Evolutionary conservation across 1,139 yeast genomes (phyloP), one percentile per base, ranked within the genome.

Genomic region (Taiozyma sp.): DNA sequence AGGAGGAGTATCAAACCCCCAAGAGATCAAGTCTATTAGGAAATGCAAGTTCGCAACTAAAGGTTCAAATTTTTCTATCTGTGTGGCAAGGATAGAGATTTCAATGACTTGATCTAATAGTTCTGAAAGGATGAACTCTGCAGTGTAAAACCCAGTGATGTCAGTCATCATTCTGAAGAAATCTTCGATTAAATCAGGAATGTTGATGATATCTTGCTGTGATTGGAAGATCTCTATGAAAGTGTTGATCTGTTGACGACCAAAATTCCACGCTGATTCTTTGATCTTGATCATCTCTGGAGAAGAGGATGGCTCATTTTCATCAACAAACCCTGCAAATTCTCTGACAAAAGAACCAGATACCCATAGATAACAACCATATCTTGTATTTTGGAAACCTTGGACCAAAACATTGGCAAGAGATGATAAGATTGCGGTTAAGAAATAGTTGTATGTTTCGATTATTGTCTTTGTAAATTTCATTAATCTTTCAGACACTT

Each of bases 341-440:
- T 88, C 95, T 54, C 89, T 80, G 49, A 91, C 80, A 32, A 89
- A 72, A 6, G 88, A 78, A 5, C 97, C 97, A 3, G 96, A 85
- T 19, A 88, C 95, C 95, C 96, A 91, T 52, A 91, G 71, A 64
- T 85, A 91, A 65, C 96, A 88, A 2, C 97, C 97, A 62, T 72
- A 80, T 44, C 82, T 80, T 35, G 85, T 85, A 45, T 72, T 69
- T 46, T 81, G 76, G 69, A 89, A 91, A 6, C 95, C 93, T 42
- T 76, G 74, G 1, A 75, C 79, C 53, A 88, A 75, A 56, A 85
- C 71, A 22, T 79, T 72, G 1, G 90, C 91, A 47, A 89, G 76
- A 13, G 80, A 74, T 3, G 83, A 80, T 37, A 91, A 71, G 32
- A 86, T 73, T 2, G 86, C 81, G 44, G 77, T 72, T 54, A 89